Percentiles rank a stretch among this genome's conserved stretches.
Evolutionary conservation across 1,284 basidiomycete species (phyloP).

Genomic region (Dichomitus squalens): DNA sequence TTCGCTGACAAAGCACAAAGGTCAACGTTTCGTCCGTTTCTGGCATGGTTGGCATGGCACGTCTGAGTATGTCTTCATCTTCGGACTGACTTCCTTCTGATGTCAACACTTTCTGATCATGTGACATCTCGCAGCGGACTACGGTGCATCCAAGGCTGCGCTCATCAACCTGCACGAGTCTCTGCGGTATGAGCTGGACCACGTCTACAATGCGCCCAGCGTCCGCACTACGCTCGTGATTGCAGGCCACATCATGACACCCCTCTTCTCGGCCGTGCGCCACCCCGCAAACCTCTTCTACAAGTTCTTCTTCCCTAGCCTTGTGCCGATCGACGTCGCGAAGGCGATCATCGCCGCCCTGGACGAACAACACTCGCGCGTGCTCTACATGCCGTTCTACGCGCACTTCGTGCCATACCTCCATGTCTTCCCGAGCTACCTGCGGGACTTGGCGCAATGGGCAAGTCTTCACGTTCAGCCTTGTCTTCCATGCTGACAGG

Average conservation of each 20-base stretch:
- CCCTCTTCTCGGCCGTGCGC: conserved; percentile 66
- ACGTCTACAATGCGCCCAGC: conserved; percentile 71
- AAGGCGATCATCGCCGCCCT: conserved; percentile 80
- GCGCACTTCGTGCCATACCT: conserved; percentile 60
- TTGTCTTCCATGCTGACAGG: conserved; percentile 20
- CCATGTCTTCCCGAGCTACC: conserved; percentile 66
- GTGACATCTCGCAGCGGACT: conserved; percentile 65
- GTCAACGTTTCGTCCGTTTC: conserved; percentile 83
- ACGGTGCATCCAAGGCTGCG: conserved; percentile 88
- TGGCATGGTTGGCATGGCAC: conserved; percentile 74
- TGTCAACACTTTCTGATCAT: conserved; percentile 6
- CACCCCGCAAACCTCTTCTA: conserved; percentile 55
- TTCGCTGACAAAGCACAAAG: conserved; percentile 37
- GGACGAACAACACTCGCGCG: conserved; percentile 75
- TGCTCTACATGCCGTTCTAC: conserved; percentile 76
- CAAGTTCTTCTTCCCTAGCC: conserved; percentile 75
- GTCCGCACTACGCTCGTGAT: conserved; percentile 84
- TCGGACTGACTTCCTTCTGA: neutral
- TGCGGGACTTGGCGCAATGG: conserved; percentile 73
- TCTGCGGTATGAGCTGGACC: conserved; percentile 83
- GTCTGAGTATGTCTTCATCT: conserved; percentile 66
- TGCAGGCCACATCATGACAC: conserved; percentile 76
- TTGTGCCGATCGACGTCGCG: conserved; percentile 75
- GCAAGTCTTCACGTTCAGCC: conserved; percentile 41
- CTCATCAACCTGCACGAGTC: conserved; percentile 76